Conservation (phyloP, 352 stramenopile species). For the Lagenidium sp. region DNA sequence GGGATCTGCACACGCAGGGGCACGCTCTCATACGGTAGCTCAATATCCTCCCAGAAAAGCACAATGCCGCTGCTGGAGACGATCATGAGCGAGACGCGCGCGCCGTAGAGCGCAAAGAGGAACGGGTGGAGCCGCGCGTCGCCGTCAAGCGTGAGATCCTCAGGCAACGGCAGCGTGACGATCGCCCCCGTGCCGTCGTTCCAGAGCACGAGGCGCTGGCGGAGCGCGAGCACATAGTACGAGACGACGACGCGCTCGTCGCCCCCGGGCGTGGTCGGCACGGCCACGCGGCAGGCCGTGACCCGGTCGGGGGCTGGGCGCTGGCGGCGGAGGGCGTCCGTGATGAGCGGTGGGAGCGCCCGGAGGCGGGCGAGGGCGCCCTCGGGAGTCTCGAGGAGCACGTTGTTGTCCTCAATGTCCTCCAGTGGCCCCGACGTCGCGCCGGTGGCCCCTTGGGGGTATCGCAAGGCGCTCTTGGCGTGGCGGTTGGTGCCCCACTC, state of each 20-base stretch:
- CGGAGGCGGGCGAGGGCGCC: constrained; percentile 41
- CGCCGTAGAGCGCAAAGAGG: constrained; percentile 51
- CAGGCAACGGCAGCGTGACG: constrained; percentile 38
- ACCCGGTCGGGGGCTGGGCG: constrained; percentile 12
- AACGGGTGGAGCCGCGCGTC: constrained; percentile 52
- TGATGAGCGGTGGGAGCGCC: constrained; percentile 25
- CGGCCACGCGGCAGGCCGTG: constrained; percentile 13
- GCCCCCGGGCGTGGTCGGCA: constrained; percentile 12
- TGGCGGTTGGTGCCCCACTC: constrained; percentile 6
- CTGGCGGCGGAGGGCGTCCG: constrained; percentile 40
- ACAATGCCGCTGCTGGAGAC: constrained; percentile 52
- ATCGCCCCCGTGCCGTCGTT: constrained; percentile 30
- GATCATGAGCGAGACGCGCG: constrained; percentile 61
- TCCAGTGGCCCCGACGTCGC: constrained; percentile 2
- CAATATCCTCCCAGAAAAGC: constrained; percentile 79
- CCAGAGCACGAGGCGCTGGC: constrained; percentile 59
- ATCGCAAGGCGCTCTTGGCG: constrained; percentile 1
- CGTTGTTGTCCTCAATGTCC: constrained; percentile 7
- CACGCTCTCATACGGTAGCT: constrained; percentile 65
- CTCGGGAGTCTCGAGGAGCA: constrained; percentile 45
- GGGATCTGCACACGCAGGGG: constrained; percentile 75
- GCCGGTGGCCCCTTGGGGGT: background rate
- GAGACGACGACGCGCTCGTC: constrained; percentile 33
- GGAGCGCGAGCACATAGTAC: constrained; percentile 50
- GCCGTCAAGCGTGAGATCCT: constrained; percentile 37